Conservation (phyloP, 2,329 filamentous ascomycete species). For the Leptographium lundbergii region DNA sequence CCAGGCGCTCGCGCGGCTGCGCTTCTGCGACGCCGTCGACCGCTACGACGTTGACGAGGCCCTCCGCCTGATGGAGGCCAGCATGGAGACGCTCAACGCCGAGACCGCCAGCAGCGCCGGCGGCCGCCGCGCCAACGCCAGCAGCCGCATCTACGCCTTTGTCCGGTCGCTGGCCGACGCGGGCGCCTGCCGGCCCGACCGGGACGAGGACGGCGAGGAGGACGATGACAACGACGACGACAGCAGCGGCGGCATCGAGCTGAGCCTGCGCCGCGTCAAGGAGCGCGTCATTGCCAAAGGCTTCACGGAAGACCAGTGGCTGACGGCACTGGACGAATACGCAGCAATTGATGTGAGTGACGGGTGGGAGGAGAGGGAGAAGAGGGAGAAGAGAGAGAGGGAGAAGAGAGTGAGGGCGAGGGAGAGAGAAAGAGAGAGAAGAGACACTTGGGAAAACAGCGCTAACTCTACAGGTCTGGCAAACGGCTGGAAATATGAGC, state of each 20-base stretch:
- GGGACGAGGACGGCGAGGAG: constrained; percentile 42
- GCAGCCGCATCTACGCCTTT: constrained; percentile 87
- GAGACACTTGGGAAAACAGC: no score
- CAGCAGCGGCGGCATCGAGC: constrained; percentile 47
- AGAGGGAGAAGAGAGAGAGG: neutral
- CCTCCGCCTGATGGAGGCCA: constrained; percentile 78
- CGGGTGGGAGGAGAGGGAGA: neutral
- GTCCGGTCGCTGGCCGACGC: constrained; percentile 79
- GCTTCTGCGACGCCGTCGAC: constrained; percentile 74
- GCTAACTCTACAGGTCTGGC: constrained; percentile 49
- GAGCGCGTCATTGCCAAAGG: constrained; percentile 91
- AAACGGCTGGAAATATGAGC: constrained; percentile 59
- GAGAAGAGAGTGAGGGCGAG: no score
- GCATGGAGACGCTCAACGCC: constrained; percentile 82
- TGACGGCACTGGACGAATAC: constrained; percentile 80
- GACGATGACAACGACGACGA: constrained; percentile 44
- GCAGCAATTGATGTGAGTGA: constrained; percentile 78
- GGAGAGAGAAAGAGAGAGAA: no score
- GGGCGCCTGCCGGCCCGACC: constrained; percentile 70
- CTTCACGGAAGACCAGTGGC: constrained; percentile 89
- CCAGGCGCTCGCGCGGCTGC: constrained; percentile 82
- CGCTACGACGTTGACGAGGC: constrained; percentile 95
- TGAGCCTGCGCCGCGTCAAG: constrained; percentile 79
- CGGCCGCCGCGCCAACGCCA: constrained; percentile 53
- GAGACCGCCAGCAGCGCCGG: constrained; percentile 44